Base-by-base conservation (phyloP, 345 rosid species). In the Arabidopsis suecica region DNA sequence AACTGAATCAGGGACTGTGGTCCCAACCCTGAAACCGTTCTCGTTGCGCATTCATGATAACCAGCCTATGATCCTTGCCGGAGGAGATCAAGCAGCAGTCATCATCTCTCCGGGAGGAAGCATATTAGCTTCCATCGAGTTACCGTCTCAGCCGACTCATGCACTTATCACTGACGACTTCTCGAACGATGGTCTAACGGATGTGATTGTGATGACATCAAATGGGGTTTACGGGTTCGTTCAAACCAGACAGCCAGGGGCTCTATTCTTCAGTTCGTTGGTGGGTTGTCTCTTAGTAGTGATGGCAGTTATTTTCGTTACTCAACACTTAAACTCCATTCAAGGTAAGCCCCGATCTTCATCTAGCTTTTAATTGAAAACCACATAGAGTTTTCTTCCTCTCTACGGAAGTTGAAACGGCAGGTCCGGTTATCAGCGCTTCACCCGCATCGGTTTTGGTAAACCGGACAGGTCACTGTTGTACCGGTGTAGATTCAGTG, bases 181-280 rank as follows among this genome's bases (percentile, higher is more conserved):
- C 85, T 90, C 98, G 0, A 87, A 85, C 68, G 99, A 96, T 42
- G 97, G 98, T 11, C 90, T 93, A 30, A 87, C 96, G 2, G 99
- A 93, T 82, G 78, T 93, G 57, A 96, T 96, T 68, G 80, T 96
- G 32, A 83, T 96, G 84, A 96, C 99, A 32, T 88, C 97, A 9
- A 93, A 80, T 18, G 98, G 98, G 28, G 82, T 92, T 5, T 93
- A 92, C 30, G 97, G 99, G 37, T 95, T 92, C 53, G 96, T 93
- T 72, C 99, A 96, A 79, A 89, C 95, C 22, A 90, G 98, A 79
- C 96, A 91, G 56, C 99, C 99, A 0, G 99, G 99, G 41, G 99
- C 97, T 76, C 85, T 96, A 74, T 96, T 93, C 93, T 93, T 95
- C 87, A 95, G 99, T 83, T 88, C 96, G 7, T 84, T 93, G 77